Base-by-base conservation (phyloP, 805 yeast species). In the Lipomyces chichibuensis region DNA sequence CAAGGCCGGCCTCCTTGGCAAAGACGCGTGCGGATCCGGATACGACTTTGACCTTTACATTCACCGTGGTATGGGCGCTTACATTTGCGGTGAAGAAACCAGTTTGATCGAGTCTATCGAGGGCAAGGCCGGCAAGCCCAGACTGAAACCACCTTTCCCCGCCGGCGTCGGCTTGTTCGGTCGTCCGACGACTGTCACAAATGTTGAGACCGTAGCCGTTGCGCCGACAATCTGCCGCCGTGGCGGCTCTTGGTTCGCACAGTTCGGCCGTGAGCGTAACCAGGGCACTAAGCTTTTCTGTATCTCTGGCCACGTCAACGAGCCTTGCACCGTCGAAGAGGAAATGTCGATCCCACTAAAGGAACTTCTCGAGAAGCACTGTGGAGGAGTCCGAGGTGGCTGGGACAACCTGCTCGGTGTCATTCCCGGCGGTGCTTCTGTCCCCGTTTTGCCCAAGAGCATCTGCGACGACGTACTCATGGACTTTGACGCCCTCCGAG, bases 11-110 rank as follows among this genome's bases (percentile, higher is more conserved):
- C 82, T 87, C 56, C 80, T 91, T 71, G 97, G 97, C 73, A 89
- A 88, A 77, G 84, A 91, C 76, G 92, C 95, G 3, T 91, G 97
- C 80, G 96, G 94, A 23, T 85, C 92, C 1, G 97, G 96, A 62
- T 91, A 87, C 79, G 87, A 86, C 74, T 91, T 90, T 75, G 97
- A 91, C 77, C 86, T 91, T 59, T 91, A 83, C 78, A 84, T 91
- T 74, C 97, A 91, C 81, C 87, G 97, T 77, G 97, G 97, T 73
- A 90, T 90, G 92, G 97, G 97, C 71, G 97, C 97, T 11, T 91
- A 91, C 79, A 85, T 91, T 61, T 91, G 97, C 80, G 97, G 97
- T 75, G 97, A 91, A 80, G 97, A 91, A 80, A 91, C 97, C 55
- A 92, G 96, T 4, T 81, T 91, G 77, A 90, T 91, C 76, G 97